Conservation (phyloP, 176 grass and related monocot genomes). For the Musa acuminata region DNA sequence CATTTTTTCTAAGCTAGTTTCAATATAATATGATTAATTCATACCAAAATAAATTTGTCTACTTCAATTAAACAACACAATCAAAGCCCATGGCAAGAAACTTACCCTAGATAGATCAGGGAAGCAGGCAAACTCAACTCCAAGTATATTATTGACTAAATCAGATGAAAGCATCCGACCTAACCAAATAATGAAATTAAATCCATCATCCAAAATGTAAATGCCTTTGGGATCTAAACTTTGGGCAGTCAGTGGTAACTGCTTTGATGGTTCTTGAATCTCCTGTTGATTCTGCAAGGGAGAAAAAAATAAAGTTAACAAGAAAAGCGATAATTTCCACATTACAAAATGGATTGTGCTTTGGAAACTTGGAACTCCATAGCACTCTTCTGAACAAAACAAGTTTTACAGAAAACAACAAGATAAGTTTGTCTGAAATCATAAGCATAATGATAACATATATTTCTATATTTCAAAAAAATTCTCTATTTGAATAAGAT, state of each 20-base stretch:
- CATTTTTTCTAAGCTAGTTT: not conserved
- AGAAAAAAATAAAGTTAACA: not conserved
- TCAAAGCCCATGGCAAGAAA: not conserved
- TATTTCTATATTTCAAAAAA: not conserved
- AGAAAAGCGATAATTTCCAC: not conserved
- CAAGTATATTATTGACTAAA: conserved; percentile 58
- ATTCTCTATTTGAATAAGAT: not conserved
- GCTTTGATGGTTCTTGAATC: conserved; percentile 33
- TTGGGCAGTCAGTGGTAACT: conserved; percentile 48
- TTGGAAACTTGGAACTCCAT: not conserved
- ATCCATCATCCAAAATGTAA: conserved; percentile 87
- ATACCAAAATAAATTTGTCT: not conserved
- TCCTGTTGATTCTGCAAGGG: conserved; percentile 42
- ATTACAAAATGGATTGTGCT: not conserved
- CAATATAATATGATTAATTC: too few relatives aligned
- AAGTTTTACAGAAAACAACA: not conserved
- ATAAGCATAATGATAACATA: not conserved
- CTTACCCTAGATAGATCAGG: conserved; percentile 77
- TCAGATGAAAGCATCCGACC: conserved; percentile 71
- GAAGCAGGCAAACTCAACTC: conserved; percentile 45
- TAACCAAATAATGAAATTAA: conserved; percentile 78
- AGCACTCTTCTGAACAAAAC: not conserved
- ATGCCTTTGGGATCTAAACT: conserved; percentile 72
- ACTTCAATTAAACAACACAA: not conserved
- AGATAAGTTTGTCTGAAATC: not conserved